Evolutionary conservation across 257 asterid genomes (phyloP).

Genomic region (Plectranthus barbatus): DNA sequence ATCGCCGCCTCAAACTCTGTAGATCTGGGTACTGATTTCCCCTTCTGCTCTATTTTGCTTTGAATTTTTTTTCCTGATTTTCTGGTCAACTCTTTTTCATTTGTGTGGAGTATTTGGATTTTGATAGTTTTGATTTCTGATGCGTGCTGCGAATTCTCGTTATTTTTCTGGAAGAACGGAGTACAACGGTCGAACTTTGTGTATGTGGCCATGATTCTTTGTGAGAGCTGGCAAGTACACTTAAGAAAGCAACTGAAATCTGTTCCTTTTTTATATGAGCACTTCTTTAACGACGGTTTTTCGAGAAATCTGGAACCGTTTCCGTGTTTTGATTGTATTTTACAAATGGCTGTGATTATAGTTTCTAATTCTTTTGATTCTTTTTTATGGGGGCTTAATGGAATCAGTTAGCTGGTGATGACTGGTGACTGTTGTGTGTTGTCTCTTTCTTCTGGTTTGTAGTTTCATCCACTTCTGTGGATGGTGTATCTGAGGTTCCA

Average conservation of each 20-base stretch:
- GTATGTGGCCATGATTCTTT: constrained; percentile 8
- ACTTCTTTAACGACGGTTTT: neutral
- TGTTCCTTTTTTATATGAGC: neutral
- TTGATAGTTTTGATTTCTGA: neutral
- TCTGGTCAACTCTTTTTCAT: constrained; percentile 16
- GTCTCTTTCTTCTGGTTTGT: neutral
- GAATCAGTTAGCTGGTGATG: neutral
- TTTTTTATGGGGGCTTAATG: neutral
- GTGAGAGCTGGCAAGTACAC: neutral
- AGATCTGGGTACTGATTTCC: constrained; percentile 41
- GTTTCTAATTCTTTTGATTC: neutral
- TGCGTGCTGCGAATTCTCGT: constrained; percentile 3
- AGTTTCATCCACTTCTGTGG: neutral
- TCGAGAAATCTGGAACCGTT: neutral
- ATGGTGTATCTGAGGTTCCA: neutral
- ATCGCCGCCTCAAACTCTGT: constrained; percentile 12
- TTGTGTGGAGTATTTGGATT: constrained; percentile 13
- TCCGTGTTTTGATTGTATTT: neutral
- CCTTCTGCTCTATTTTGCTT: neutral
- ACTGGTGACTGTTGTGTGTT: neutral
- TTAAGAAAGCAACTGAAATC: neutral
- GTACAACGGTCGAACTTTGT: neutral
- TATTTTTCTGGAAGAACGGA: neutral
- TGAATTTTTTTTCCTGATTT: neutral
- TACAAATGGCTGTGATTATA: neutral